Base-by-base conservation (phyloP, 768 basidiomycete genomes). In the Hebeloma cylindrosporum region DNA sequence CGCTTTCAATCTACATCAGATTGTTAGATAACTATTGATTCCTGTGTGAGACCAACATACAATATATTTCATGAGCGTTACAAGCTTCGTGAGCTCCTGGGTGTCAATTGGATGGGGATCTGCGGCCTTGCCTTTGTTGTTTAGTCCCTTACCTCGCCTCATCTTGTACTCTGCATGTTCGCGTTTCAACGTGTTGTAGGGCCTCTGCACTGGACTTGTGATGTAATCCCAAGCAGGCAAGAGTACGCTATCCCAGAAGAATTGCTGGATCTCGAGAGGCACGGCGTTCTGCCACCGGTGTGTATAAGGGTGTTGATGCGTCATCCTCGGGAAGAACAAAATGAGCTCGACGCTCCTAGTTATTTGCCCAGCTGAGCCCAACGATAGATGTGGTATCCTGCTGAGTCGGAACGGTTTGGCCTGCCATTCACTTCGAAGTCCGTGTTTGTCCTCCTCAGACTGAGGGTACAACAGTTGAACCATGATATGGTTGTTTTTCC, bases 301-400 rank as follows among this genome's bases (percentile, higher is more conserved):
- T 13, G 31, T 27, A 27, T 42, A 34, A 13, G 50, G 50, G 20
- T 53, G 33, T 18, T 47, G 35, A 29, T 59, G 57, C 7, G 37
- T 20, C 47, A 57, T 54, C 5, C 55, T 42, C 13, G 57, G 57
- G 30, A 56, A 54, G 22, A 54, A 40, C 27, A 59, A 23, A 9
- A 51, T 36, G 16, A 59, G 8, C 32, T 59, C 54, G 14, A 52
- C 40, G 20, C 29, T 5, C 5, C 7, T 21, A 10, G 8, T 31
- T 9, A 22, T 22, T 13, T 35, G 28, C 16, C 25, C 5, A 23
- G 53, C 10, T 20, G 40, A 43, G 17, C 51, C 57, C 29, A 58
- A 35, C 4, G 17, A 11, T 16, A 58, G 10, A 32, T 58, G 57
- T 7, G 57, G 57, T n/a, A 43, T 10, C 10, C 20, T 37, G 14